Evolutionary conservation across 768 basidiomycete species (phyloP).

Genomic region (Imleria badia): DNA sequence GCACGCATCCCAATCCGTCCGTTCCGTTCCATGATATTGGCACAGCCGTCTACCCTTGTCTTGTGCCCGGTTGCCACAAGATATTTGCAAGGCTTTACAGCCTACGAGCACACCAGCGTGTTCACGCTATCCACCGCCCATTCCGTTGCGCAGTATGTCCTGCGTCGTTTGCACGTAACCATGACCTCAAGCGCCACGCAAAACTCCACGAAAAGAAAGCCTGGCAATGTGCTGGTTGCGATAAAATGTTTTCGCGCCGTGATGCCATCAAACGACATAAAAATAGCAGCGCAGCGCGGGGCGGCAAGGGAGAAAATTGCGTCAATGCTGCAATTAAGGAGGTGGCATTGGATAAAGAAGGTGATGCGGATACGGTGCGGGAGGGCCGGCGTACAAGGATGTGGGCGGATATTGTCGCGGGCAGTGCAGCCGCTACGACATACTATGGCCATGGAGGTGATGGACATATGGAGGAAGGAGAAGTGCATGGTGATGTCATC

Average conservation of each 20-base stretch:
- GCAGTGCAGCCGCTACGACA: conserved; percentile 15
- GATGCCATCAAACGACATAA: conserved; percentile 82
- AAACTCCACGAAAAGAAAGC: conserved; percentile 71
- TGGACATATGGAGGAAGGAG: conserved; percentile 56
- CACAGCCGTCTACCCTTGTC: conserved; percentile 80
- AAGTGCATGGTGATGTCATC: conserved; percentile 50
- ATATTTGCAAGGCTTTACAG: conserved; percentile 67
- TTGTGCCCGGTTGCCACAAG: conserved; percentile 62
- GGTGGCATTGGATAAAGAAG: conserved; percentile 47
- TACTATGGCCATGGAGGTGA: conserved; percentile 17
- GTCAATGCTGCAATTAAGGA: conserved; percentile 59
- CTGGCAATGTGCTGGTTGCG: conserved; percentile 73
- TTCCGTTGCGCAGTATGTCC: conserved; percentile 65
- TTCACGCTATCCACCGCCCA: conserved; percentile 64
- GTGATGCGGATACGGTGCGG: conserved; percentile 39
- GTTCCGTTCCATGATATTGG: conserved; percentile 50
- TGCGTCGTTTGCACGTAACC: conserved; percentile 75
- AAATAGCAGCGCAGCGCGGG: conserved; percentile 53
- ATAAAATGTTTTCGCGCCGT: conserved; percentile 70
- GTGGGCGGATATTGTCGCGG: conserved; percentile 61
- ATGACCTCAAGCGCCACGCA: conserved; percentile 77
- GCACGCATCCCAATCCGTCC: conserved; percentile 17
- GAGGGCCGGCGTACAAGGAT: conserved; percentile 62
- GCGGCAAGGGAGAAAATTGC: conserved; percentile 52
- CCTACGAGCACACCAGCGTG: conserved; percentile 69